These are phyloP conservation scores for Metschnikowia kofuensis DNA, from an alignment of 805 yeast genomes.

Conservation along the genomic window DNA sequence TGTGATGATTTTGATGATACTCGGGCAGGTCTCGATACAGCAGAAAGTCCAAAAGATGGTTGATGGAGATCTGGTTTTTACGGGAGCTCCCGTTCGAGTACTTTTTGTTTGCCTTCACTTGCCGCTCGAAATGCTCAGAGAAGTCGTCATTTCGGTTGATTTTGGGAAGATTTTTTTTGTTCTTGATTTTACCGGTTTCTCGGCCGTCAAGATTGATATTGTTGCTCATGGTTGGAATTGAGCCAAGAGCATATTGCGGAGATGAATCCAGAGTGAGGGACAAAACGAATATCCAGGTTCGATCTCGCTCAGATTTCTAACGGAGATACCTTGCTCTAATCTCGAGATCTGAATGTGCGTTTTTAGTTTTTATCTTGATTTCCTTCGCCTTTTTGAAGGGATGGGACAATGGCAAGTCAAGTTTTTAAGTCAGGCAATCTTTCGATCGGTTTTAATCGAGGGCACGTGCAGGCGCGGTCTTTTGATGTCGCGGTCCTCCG, in stretches of 20 bases:
- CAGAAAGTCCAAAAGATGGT: slow-evolving; percentile 62
- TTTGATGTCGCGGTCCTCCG: background rate
- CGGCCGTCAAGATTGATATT: slow-evolving; percentile 5
- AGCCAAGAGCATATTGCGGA: slow-evolving; percentile 8
- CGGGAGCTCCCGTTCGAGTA: slow-evolving; percentile 2
- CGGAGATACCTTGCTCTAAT: too few species aligned
- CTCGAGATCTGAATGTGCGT: too few species aligned
- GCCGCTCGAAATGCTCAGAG: slow-evolving; percentile 8
- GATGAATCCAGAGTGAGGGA: background rate
- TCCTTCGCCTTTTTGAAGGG: too few species aligned
- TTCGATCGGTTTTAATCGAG: background rate
- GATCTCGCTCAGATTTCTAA: background rate
- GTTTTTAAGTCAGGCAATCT: too few species aligned
- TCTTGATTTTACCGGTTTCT: background rate
- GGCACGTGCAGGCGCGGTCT: background rate
- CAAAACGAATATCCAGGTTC: too few species aligned
- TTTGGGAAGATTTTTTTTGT: slow-evolving; percentile 1
- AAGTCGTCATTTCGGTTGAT: slow-evolving; percentile 8
- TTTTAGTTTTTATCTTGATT: too few species aligned
- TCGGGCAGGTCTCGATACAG: slow-evolving; percentile 40
- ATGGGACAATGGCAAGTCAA: too few species aligned
- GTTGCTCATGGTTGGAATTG: slow-evolving; percentile 10
- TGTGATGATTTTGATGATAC: slow-evolving; percentile 22
- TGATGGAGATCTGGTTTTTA: slow-evolving; percentile 42
- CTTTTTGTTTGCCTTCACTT: slow-evolving; percentile 7